Evolutionary conservation across 2,329 filamentous ascomycete genomes (phyloP), one percentile per base, ranked within the genome.

Genomic region (Pseudogymnoascus sp.): DNA sequence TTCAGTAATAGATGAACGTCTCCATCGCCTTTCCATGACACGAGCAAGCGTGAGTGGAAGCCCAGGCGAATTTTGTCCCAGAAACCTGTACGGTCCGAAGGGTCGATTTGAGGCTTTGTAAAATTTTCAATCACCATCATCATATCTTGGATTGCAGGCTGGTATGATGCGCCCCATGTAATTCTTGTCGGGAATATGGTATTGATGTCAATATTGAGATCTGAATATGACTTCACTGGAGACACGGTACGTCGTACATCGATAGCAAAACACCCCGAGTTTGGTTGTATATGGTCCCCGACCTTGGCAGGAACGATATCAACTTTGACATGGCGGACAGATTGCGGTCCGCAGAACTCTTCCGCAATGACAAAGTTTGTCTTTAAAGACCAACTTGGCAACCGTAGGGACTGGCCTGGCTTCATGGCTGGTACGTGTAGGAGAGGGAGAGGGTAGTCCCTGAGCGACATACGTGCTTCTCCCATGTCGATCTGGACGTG

Each of bases 61-160:
- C 89, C 93, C 38, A 99, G 82, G 62, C 95, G 84, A 61, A 99
- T 93, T 80, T 99, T 99, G 77, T 99, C 95, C 95, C 95, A 99
- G 78, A 99, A 99, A 2, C 95, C 95, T 56, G 96, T 91, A 63
- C 89, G 84, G 67, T 99, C 96, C 0, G 95, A 97, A 1, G 90
- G 89, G 74, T 99, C 96, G 28, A 97, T 82, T 67, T 93, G 93
- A 6, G 93, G 91, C 73, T 99, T 99, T 0, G 93, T 97, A 74
- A 99, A 97, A 2, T 90, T 93, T 76, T 99, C 95, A 66, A 99
- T 90, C 25, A 93, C 93, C 84, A 97, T 97, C 95, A 99, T 99
- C 89, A 97, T 96, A 72, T 99, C 96, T 74, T 99, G 95, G 59
- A 99, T 93, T 1, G 93, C 93, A 28, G 96, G 95, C 72, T 99